These are phyloP conservation scores for Phytophthora brassicae DNA, from an alignment of 352 stramenopile genomes.

Conservation along the genomic window DNA sequence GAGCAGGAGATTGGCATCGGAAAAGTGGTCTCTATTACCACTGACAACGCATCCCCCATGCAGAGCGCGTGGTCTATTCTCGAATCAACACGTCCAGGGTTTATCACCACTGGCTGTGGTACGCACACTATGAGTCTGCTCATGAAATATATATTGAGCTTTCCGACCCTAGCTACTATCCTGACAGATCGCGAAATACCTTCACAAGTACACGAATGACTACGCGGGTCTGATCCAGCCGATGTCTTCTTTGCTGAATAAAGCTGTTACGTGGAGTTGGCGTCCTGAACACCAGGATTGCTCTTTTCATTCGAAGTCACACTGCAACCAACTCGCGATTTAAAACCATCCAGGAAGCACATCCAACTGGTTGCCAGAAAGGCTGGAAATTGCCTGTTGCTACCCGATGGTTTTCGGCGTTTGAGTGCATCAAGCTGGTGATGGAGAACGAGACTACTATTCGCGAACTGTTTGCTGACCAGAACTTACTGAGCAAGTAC, in stretches of 20 bases:
- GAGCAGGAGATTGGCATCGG: slow-evolving; percentile 3
- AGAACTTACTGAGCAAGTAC: no score
- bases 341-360: not conserved
- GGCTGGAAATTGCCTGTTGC: not conserved
- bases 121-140: not conserved
- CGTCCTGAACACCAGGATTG: no score
- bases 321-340: slow-evolving; percentile 3
- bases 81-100: not conserved
- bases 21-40: slow-evolving; percentile 1
- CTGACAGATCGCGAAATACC: no score
- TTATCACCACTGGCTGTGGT: not conserved
- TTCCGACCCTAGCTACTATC: no score
- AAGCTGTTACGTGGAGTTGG: no score
- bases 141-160: not conserved
- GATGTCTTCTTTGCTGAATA: no score
- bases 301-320: not conserved
- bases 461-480: not conserved
- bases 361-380: not conserved
- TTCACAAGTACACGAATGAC: no score
- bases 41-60: slow-evolving; percentile 6
- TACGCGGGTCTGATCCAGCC: no score
- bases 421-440: not conserved
- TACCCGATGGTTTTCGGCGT: not conserved
- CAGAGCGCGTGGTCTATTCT: slow-evolving; percentile 6
- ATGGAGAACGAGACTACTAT: slow-evolving; percentile 3